These are phyloP conservation scores for Helotiales sp. DNA, from an alignment of 2,329 filamentous ascomycete genomes.

Conservation along the genomic window DNA sequence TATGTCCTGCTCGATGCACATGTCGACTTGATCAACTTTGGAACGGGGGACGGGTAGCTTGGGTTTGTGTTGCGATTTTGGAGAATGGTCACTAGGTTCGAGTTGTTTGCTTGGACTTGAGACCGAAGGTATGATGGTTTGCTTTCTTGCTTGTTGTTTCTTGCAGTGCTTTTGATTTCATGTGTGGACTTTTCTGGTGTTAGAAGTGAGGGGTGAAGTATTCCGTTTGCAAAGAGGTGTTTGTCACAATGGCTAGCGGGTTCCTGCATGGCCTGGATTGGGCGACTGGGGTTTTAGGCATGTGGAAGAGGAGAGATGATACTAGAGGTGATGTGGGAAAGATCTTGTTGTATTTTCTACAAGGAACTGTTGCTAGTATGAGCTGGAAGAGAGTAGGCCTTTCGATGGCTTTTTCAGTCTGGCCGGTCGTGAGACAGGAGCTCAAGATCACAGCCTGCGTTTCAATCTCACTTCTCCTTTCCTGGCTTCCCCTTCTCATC, in stretches of 20 bases:
- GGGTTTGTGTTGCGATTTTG: not conserved
- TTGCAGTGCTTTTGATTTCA: too few species aligned
- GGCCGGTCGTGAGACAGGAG: too few species aligned
- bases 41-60: not conserved
- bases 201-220: not conserved
- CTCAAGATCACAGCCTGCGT: too few species aligned
- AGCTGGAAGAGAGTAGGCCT: too few species aligned
- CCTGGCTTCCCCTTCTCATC: too few species aligned
- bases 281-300: not conserved
- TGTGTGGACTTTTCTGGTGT: too few species aligned
- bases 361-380: too few species aligned
- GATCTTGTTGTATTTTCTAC: too few species aligned
- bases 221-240: not conserved
- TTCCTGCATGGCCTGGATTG: not conserved
- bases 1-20: conserved; percentile 1
- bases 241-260: too few species aligned
- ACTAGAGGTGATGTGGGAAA: not conserved
- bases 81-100: not conserved
- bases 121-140: not conserved
- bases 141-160: not conserved
- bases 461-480: too few species aligned
- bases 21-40: not conserved
- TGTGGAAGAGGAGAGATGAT: not conserved
- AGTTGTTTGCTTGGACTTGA: not conserved
- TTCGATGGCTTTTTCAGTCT: too few species aligned